These are phyloP conservation scores for Phaeodactylum tricornutum DNA, from an alignment of 108 stramenopile species.

Conservation along the genomic window DNA sequence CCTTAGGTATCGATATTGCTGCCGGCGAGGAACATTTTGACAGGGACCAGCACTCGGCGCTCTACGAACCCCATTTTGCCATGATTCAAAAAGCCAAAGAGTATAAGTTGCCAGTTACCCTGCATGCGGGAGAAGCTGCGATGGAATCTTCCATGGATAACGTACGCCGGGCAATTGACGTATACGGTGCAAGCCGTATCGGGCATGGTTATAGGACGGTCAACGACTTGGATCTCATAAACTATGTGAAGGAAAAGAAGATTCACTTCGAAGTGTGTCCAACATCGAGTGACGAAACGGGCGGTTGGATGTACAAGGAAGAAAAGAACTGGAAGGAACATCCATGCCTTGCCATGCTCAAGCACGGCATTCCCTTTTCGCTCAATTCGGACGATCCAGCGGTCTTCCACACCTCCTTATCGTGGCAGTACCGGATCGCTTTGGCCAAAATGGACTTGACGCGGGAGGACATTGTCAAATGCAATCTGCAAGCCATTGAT, in stretches of 20 bases:
- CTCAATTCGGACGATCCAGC: constrained; percentile 68
- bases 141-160: constrained; percentile 39
- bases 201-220: constrained; percentile 54
- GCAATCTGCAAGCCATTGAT: constrained; percentile 28
- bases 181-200: constrained; percentile 52
- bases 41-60: constrained; percentile 15
- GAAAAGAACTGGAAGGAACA: constrained; percentile 46
- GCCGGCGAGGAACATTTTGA: constrained; percentile 68
- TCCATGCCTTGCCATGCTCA: constrained; percentile 29
- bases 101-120: constrained; percentile 38
- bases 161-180: constrained; percentile 34
- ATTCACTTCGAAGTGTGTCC: constrained; percentile 67
- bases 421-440: constrained; percentile 49
- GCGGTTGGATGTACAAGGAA: constrained; percentile 18
- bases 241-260: constrained; percentile 18
- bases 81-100: constrained; percentile 42
- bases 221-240: constrained; percentile 23
- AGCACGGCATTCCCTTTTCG: constrained; percentile 24
- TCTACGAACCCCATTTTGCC: constrained; percentile 32
- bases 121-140: constrained; percentile 52
- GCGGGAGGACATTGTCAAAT: constrained; percentile 13
- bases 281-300: constrained; percentile 39
- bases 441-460: constrained; percentile 39
- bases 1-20: constrained; percentile 64
- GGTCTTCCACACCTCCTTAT: constrained; percentile 48